Base-by-base conservation (phyloP, 2,329 filamentous ascomycete species). In the Dryadomyces quercivorus region DNA sequence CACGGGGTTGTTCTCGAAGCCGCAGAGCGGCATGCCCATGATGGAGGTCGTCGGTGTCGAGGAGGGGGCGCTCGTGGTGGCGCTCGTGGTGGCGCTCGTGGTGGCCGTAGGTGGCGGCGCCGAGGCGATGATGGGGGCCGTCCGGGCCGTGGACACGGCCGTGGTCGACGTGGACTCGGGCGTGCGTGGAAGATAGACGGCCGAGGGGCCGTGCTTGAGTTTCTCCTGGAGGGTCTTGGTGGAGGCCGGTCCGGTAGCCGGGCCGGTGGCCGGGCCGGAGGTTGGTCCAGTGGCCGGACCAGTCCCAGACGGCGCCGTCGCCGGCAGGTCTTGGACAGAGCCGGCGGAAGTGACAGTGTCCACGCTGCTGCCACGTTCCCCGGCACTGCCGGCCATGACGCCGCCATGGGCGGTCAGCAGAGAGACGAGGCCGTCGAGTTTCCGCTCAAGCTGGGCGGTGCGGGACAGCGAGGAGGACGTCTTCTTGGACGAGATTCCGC, bases 401-500 rank as follows among this genome's bases (percentile, higher is more conserved):
- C 57, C 49, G 21, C 34, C 52, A 20, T 66, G 65, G 6, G 63
- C 62, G 8, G 62, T 66, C 16, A 75, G 60, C 20, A 75, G 69
- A 2, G 71, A 69, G n/a, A 75, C 70, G 9, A 76, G 63, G 51
- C 74, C 70, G 51, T 76, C 72, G 13, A 76, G 65, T 59, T 75
- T 76, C 62, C 75, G 71, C 62, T 76, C 74, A 1, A 76, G 64
- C 57, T 74, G 71, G 12, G 71, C 69, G 6, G 71, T 71, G 31
- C 70, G 66, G 16, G 60, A 60, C 15, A 56, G 22, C 34, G 49
- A 42, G 18, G 67, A 69, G 10, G 65, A 62, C 9, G 67, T 57
- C 20, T 65, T 60, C 56, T 66, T 68, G 57, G 67, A 67, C 34
- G 61, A 56, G 12, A 65, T 50, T 1, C 49, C 63, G 10, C 70